These are phyloP conservation scores for Diaporthe velutina DNA, from an alignment of 2,329 filamentous ascomycete genomes.

Conservation along the genomic window DNA sequence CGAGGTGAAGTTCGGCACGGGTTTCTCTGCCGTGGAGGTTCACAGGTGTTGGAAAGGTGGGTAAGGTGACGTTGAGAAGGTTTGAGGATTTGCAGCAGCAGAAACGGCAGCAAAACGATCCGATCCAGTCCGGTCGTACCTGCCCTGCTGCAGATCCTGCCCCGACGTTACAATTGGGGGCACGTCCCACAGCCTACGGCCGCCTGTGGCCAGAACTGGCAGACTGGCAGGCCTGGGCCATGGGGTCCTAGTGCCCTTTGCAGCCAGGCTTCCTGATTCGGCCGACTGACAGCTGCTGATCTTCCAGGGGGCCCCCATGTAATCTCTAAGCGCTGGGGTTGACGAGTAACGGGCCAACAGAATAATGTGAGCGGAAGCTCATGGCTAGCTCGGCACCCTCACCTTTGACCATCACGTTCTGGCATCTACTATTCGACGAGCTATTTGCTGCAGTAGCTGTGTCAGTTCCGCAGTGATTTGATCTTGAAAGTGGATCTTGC, in stretches of 20 bases:
- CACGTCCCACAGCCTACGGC: neutral
- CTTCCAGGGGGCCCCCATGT: neutral
- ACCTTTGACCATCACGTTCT: neutral
- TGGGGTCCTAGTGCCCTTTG: neutral
- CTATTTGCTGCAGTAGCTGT: neutral
- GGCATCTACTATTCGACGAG: neutral
- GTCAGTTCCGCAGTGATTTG: neutral
- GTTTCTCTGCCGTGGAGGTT: neutral
- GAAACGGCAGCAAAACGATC: conserved; percentile 29
- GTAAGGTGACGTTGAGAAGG: conserved; percentile 17
- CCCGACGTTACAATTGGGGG: conserved; percentile 4
- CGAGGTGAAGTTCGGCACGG: conserved; percentile 18
- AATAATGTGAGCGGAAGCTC: neutral
- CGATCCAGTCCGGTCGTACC: conserved; percentile 5
- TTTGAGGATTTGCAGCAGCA: conserved; percentile 22
- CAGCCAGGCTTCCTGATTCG: conserved; percentile 9
- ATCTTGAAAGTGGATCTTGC: neutral
- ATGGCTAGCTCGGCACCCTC: conserved; percentile 12
- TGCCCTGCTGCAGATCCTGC: conserved; percentile 24
- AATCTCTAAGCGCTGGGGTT: conserved; percentile 29
- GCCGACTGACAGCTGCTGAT: conserved; percentile 5
- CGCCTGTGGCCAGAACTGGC: conserved; percentile 13
- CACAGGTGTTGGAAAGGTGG: neutral
- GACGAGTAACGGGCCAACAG: conserved; percentile 12
- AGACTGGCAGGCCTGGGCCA: conserved; percentile 12